Evolutionary conservation across 2,329 filamentous ascomycete species (phyloP), one percentile per base, ranked within the genome.

Genomic region (Chaetomium olivaceum): DNA sequence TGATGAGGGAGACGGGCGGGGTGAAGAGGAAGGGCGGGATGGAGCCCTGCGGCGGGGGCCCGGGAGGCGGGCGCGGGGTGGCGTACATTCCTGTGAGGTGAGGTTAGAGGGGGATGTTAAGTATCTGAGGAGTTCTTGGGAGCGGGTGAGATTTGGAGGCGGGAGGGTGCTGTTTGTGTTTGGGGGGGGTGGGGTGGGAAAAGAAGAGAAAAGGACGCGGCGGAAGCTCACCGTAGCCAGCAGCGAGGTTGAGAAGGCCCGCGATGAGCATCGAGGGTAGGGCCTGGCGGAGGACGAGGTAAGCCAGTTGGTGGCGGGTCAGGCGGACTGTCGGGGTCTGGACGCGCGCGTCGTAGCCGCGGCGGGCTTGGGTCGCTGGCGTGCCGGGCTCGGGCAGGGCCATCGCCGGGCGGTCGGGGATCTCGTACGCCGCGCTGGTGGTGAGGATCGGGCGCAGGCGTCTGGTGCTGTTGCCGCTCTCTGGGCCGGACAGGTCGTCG

Each of bases 1-100:
- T 80, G 16, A 81, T 78, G 2, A 86, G 75, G 1, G 83, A 84
- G 69, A 82, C 83, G 67, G 83, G 83, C 31, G 83, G 78, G 67
- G 77, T 73, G 70, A 81, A 85, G 55, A 85, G 76, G 19, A 79
- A 77, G 67, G 85, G 80, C 2, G 79, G 80, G 60, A 78, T 70
- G 3, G 70, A 67, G 29, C 62, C 31, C 7, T 5, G 1, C 1
- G 60, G 60, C 4, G 60, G 60, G 0, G 60, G 60, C 39, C 52
- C 60, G 11, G 12, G 73, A 74, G 67, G 80, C 72, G 25, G 77
- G 77, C 9, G 75, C 74, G 19, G 77, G 77, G 74, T 84, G 84
- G 80, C 83, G 82, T 84, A 61, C 4, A 36, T n/a, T 14, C 39
- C 39, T 72, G 74, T 29, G 12, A 4, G 7, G n/a, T 11, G 29